Conservation (phyloP, 148 eudicot species). For the Camellia granthamiana region DNA sequence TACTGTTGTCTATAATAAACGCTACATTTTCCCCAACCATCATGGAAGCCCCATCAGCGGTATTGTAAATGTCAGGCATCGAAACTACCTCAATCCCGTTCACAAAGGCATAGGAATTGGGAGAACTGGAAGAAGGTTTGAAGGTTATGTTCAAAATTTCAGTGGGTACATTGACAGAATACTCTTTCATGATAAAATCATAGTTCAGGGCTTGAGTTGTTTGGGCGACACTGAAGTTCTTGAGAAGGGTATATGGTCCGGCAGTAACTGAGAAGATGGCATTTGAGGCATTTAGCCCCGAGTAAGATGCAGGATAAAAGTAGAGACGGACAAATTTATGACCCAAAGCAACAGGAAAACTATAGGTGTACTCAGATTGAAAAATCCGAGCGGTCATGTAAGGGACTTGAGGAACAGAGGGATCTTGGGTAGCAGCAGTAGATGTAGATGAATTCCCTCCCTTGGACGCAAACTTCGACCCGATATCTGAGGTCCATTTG, state of each 20-base stretch:
- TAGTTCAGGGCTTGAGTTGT: slow-evolving; percentile 63
- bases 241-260: slow-evolving; percentile 60
- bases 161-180: slow-evolving; percentile 49
- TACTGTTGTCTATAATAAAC: slow-evolving; percentile 49
- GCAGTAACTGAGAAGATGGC: slow-evolving; percentile 62
- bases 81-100: slow-evolving; percentile 91
- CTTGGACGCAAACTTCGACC: slow-evolving; percentile 49
- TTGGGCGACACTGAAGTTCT: slow-evolving; percentile 81
- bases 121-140: slow-evolving; percentile 38
- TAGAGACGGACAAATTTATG: slow-evolving; percentile 79
- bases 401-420: slow-evolving; percentile 67
- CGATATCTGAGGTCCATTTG: slow-evolving; percentile 64
- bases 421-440: slow-evolving; percentile 50
- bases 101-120: slow-evolving; percentile 72
- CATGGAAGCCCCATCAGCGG: slow-evolving; percentile 17
- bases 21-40: slow-evolving; percentile 45
- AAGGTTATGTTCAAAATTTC: slow-evolving; percentile 56
- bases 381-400: slow-evolving; percentile 76
- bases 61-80: slow-evolving; percentile 67
- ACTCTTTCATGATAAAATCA: slow-evolving; percentile 62
- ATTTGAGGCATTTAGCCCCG: slow-evolving; percentile 42
- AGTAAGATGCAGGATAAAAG: slow-evolving; percentile 67
- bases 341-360: slow-evolving; percentile 70
- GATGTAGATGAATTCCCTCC: slow-evolving; percentile 38
- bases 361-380: slow-evolving; percentile 59